Base-by-base conservation (phyloP, 208 protist species). In the Acanthamoeba healyi region DNA sequence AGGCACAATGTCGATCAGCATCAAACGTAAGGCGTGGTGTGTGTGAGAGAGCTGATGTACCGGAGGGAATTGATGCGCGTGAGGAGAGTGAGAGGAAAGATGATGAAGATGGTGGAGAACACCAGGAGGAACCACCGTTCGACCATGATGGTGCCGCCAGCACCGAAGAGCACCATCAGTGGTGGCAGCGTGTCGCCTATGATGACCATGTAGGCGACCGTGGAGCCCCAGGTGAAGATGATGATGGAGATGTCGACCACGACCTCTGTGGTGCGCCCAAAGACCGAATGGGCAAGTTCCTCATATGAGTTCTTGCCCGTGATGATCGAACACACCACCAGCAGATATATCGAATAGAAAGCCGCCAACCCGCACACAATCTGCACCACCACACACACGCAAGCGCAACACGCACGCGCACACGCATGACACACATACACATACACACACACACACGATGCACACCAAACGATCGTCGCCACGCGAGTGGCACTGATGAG, bases 141-240 rank as follows among this genome's bases (percentile, higher is more conserved):
- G 29, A 6, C 10, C 9, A 87, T 4, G 29, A 87, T 17, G 6
- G 49, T 36, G 79, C n/a, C 24, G 4, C 46, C 29, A 9, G 49
- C 79, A 7, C 79, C 79, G 29, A 87, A 61, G 15, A 87, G 29
- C 79, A 61, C 79, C 79, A 87, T 61, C 38, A 87, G 26, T n/a
- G 79, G 79, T 22, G 79, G 79, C 36, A 87, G 14, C 38, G 79
- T 87, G 46, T 87, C 79, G 17, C 79, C 70, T 79, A 87, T 87
- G 79, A 61, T 61, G 46, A 87, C 79, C 79, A 87, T 87, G 79
- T 87, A 87, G 79, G 79, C 79, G 29, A 87, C 79, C 14, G 79
- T 61, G 79, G 46, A 63, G 38, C 79, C 79, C 79, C 79, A 87
- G 14, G 46, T 61, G 49, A 87, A 87, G 46, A 87, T 61, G 49